Conservation (phyloP, 1,139 yeast species). For the Kodamaea arcana region DNA sequence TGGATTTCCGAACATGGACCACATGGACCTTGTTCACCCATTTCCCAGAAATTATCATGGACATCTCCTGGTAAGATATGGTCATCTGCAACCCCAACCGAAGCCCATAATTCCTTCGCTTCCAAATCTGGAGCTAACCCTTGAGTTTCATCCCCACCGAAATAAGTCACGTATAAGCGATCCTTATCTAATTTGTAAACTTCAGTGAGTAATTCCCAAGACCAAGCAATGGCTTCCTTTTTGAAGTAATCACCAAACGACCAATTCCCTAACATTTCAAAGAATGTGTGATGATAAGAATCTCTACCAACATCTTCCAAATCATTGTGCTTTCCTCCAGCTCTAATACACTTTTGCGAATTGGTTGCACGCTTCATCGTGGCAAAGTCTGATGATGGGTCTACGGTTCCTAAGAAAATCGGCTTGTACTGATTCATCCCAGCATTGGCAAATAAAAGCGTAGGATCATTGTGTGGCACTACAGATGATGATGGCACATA, state of each 20-base stretch:
- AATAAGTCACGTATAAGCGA: conserved; percentile 89
- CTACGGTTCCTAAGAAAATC: conserved; percentile 93
- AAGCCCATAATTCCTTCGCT: conserved; percentile 83
- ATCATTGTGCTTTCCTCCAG: conserved; percentile 99
- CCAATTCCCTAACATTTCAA: conserved; percentile 99
- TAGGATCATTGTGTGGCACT: conserved; percentile 96
- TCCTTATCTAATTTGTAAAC: conserved; percentile 75
- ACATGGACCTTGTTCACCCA: conserved; percentile 99
- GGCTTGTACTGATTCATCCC: conserved; percentile 99
- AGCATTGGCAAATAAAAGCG: conserved; percentile 91
- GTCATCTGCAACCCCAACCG: conserved; percentile 84
- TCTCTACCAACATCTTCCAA: conserved; percentile 98
- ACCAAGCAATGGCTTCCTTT: conserved; percentile 80
- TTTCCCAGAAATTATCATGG: conserved; percentile 97
- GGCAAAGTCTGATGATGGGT: conserved; percentile 86
- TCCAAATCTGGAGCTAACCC: conserved; percentile 94
- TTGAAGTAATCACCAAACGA: conserved; percentile 98
- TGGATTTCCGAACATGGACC: conserved; percentile 99
- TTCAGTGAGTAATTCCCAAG: conserved; percentile 87
- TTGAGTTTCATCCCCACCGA: conserved; percentile 80
- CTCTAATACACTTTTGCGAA: conserved; percentile 97
- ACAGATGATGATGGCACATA: conserved; percentile 92
- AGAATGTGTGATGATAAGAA: conserved; percentile 95
- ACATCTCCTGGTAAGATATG: conserved; percentile 90
- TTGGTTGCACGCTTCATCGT: conserved; percentile 83